Evolutionary conservation across 495 filamentous ascomycete genomes (phyloP), one percentile per base, ranked within the genome.

Genomic region (Neurospora intermedia): DNA sequence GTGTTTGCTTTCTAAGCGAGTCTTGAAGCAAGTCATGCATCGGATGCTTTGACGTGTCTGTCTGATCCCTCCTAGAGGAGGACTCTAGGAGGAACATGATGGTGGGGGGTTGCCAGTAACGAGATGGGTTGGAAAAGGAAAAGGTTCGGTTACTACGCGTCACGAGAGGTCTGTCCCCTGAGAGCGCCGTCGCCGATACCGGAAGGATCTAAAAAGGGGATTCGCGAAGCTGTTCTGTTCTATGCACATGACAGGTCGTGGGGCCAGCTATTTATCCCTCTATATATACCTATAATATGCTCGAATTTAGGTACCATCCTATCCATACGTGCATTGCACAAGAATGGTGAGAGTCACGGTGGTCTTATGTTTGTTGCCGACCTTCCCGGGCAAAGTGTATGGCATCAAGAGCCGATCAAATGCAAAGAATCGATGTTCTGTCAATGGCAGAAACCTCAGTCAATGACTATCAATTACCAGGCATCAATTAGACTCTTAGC

Each of bases 1-100:
- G 94, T 99, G 77, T 99, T 99, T 87, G 95, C 93, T 82, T 98
- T 99, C 87, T 97, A 93, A 41, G 35, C 35, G 35, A 38, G 35
- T 38, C 35, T 1, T 6, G 27, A 38, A 38, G 35, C 0, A 38
- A 38, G 35, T 38, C 35, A 11, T 41, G 40, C 40, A 41, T 41
- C 9, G 9, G 9, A 11, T 41, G 23, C 0, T 8, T 39, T 39
- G 13, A 4, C 54, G 20, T 38, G 40, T 20, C 7, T 20, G 16
- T 71, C 41, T 59, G 23, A 3, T 11, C 8, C 1, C 6, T 13
- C 15, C 5, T 62, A 35, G 27, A 35, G 23, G 20, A 62, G 13
- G 27, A 23, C 35, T 38, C 35, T 38, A 38, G 35, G 35, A 38
- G 35, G 45, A 48, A 48, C 6, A 41, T 41, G 40, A 38, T 38